Evolutionary conservation across 1,284 basidiomycete species (phyloP), one percentile per base, ranked within the genome.

Genomic region (Cryptococcus wingfieldii): DNA sequence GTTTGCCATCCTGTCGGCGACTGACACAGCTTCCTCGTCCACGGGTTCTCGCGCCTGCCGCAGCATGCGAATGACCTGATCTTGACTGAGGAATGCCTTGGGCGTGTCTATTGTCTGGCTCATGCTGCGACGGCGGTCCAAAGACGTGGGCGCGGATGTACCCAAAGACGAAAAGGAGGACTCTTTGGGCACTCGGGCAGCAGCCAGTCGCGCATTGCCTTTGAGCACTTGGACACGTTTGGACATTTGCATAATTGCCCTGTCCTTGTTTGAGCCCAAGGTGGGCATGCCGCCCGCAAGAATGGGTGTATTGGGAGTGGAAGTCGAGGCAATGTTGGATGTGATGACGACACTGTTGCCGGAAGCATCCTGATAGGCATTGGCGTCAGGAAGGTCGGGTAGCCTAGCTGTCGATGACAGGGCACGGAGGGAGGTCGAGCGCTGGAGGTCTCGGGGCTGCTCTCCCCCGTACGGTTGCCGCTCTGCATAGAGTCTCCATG

Each of bases 271-370:
- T 5, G 58, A 50, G 37, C 69, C 69, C 28, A 73, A 62, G 41
- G 59, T 56, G 3, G 62, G 60, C 9, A 61, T 43, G 43, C 65
- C 64, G 7, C 65, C 65, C 25, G 63, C 56, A 18, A 62, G 56
- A 19, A 61, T 63, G 3, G 70, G 70, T 0, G 71, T 69, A 59
- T 71, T 66, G 47, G 74, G 74, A 16, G 77, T 79, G 13, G 89
- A 90, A 4, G 94, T 96, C 5, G 90, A 92, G 8, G 89, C 89
- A 47, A 87, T 86, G 45, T 88, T 89, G 12, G 90, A 94, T 2
- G 95, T 93, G 69, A 98, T 86, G 43, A 85, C 83, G 49, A 98
- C 90, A 63, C 90, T 95, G 77, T 99, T 98, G 16, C 93, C 93
- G 1, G 93, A 96, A 4, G 93, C 93, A 47, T 91, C 90, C 88